Evolutionary conservation across 768 basidiomycete genomes (phyloP).

Genomic region (Tulasnella sp.): DNA sequence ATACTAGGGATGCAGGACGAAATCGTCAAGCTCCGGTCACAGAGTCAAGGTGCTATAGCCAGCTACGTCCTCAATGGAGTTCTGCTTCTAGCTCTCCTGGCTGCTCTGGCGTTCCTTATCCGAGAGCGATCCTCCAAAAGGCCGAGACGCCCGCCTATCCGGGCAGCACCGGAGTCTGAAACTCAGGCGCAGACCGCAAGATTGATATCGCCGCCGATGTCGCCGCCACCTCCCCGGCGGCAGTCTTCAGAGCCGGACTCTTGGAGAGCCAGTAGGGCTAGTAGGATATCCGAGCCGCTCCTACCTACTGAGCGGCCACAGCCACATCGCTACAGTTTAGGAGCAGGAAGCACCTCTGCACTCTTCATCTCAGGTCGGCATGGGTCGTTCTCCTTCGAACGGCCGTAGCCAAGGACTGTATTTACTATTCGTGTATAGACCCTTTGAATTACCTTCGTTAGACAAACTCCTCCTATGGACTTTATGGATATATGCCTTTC

Average conservation of each 20-base stretch:
- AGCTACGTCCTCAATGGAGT: slow-evolving; percentile 16
- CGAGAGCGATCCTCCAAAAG: not conserved
- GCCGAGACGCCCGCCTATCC: not conserved
- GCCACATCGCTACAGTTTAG: not conserved
- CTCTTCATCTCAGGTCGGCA: not conserved
- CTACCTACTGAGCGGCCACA: not conserved
- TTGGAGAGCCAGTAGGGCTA: not conserved
- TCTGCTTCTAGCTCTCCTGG: not conserved
- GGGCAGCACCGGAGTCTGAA: not conserved
- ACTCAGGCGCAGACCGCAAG: not conserved
- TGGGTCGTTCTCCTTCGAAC: not conserved
- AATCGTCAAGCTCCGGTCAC: not conserved
- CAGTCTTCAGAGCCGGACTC: not conserved
- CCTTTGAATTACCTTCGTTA: too few species aligned
- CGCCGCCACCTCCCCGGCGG: not conserved
- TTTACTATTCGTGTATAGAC: not conserved
- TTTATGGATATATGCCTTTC: too few species aligned
- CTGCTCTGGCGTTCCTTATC: not conserved
- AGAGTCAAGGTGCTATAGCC: not conserved
- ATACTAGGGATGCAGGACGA: not conserved
- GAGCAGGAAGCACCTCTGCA: not conserved
- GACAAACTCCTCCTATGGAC: too few species aligned
- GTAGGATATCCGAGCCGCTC: not conserved
- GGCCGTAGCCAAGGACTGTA: not conserved
- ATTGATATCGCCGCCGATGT: not conserved